Conservation (phyloP, 2,329 filamentous ascomycete species). For the Fonsecaea pugnacius region DNA sequence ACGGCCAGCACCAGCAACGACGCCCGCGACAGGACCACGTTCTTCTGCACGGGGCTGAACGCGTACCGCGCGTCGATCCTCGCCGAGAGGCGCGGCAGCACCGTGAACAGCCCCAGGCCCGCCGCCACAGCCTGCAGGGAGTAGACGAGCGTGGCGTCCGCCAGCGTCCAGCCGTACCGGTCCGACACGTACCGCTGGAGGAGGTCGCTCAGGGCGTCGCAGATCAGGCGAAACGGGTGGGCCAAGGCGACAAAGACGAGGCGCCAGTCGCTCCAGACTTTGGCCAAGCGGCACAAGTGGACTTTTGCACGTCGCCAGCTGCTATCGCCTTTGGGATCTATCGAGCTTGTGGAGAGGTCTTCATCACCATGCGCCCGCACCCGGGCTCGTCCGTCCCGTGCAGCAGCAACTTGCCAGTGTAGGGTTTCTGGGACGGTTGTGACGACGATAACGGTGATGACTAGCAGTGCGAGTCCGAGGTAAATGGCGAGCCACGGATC, state of each 20-base stretch:
- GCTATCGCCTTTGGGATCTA: not conserved
- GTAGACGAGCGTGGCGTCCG: slow-evolving; percentile 49
- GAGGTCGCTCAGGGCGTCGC: slow-evolving; percentile 53
- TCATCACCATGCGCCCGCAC: slow-evolving; percentile 33
- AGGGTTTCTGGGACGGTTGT: slow-evolving; percentile 48
- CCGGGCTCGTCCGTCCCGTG: slow-evolving; percentile 40
- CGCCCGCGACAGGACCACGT: slow-evolving; percentile 52
- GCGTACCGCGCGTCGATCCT: slow-evolving; percentile 45
- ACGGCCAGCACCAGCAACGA: slow-evolving; percentile 52
- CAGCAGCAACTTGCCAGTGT: slow-evolving; percentile 38
- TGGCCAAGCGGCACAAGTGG: slow-evolving; percentile 12
- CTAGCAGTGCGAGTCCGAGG: slow-evolving; percentile 43
- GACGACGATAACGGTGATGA: slow-evolving; percentile 42
- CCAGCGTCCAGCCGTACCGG: slow-evolving; percentile 56
- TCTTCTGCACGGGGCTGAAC: slow-evolving; percentile 48
- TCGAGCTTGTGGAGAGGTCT: not conserved
- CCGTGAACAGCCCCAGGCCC: slow-evolving; percentile 52
- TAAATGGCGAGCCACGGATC: slow-evolving; percentile 49
- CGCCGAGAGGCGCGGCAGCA: slow-evolving; percentile 50
- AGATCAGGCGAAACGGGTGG: slow-evolving; percentile 55
- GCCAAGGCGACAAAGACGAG: slow-evolving; percentile 48
- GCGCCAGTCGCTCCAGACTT: slow-evolving; percentile 29
- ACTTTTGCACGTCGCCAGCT: slow-evolving; percentile 1
- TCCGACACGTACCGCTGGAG: slow-evolving; percentile 58
- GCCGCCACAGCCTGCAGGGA: slow-evolving; percentile 55